Evolutionary conservation across 257 asterid genomes (phyloP), one percentile per base, ranked within the genome.

Genomic region (Plantago major): DNA sequence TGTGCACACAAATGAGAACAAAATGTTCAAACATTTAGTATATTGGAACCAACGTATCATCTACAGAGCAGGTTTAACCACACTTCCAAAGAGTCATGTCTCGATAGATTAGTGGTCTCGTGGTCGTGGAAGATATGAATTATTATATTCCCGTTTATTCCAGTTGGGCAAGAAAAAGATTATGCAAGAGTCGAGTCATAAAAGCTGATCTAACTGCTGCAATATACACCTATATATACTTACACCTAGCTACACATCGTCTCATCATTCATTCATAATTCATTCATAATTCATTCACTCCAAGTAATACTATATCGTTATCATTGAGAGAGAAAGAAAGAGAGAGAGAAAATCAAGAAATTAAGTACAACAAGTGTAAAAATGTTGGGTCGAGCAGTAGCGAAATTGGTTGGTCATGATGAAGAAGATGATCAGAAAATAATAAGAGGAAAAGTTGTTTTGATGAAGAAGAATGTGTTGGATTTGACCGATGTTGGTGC

Each of bases 371-470:
- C 37, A 3, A 33, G 40, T 33, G 10, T 11, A 6, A 63, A 19
- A 22, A 74, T 74, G 79, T 47, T 74, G 66, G 14, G 44, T 3
- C 64, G 69, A 13, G 16, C 69, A 45, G 64, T 69, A 30, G 66
- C 65, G 0, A 11, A 42, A 28, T 5, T 74, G 47, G 56, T 6
- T 11, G 67, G 72, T 44, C 28, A 14, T 4, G 30, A 5, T 40
- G 43, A 38, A 11, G 58, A 60, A 11, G 58, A 60, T 37, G 67
- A 8, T 0, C 53, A 62, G 17, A 28, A 62, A 45, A 37, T 5
- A 45, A 56, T 56, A 8, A 56, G 33, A 56, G 62, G 62, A 37
- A 56, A 42, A 37, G 47, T 56, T 1, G 46, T 56, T 33, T 10
- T 56, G 62, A 56, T 56, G 62, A 56, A 56, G 62, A 56, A 56